phyloP scores from a whole-genome alignment of 1,139 yeast genomes.

The Geotrichum bryndzae region DNA sequence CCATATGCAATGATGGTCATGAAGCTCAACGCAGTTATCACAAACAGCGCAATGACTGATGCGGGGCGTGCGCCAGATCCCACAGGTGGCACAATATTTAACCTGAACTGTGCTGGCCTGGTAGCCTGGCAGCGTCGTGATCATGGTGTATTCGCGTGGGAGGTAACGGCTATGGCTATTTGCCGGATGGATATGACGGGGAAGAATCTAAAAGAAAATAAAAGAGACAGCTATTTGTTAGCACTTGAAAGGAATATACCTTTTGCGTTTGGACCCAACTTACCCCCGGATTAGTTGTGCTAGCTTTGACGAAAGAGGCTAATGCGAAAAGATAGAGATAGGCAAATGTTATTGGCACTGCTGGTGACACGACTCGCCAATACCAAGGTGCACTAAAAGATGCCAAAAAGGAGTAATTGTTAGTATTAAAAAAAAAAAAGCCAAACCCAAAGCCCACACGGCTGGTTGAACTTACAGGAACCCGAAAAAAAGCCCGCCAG shows the following conservation, averaged over 20 bases:
- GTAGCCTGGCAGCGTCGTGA: constrained; percentile 49
- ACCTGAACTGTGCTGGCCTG: constrained; percentile 40
- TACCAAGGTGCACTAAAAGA: constrained; percentile 43
- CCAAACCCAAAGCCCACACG: background rate
- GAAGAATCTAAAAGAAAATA: constrained; percentile 36
- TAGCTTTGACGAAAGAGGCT: constrained; percentile 47
- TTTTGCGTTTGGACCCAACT: constrained; percentile 9
- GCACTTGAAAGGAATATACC: background rate
- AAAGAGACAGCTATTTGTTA: background rate
- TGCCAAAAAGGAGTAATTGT: background rate
- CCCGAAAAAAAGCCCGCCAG: constrained; percentile 48
- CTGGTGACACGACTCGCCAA: constrained; percentile 55
- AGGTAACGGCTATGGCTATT: constrained; percentile 36
- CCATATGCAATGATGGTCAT: constrained; percentile 82
- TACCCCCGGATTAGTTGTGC: constrained; percentile 65
- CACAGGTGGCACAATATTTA: constrained; percentile 56
- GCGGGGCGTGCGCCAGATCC: constrained; percentile 65
- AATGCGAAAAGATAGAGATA: constrained; percentile 52
- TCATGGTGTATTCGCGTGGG: constrained; percentile 61
- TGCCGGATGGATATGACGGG: constrained; percentile 59
- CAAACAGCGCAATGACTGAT: constrained; percentile 66
- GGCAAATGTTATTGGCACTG: constrained; percentile 50
- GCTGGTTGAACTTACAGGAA: constrained; percentile 36
- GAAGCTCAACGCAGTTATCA: constrained; percentile 48
- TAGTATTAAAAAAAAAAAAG: background rate